Base-by-base conservation (phyloP, 2,329 filamentous ascomycete genomes). In the Xylaria sp. region DNA sequence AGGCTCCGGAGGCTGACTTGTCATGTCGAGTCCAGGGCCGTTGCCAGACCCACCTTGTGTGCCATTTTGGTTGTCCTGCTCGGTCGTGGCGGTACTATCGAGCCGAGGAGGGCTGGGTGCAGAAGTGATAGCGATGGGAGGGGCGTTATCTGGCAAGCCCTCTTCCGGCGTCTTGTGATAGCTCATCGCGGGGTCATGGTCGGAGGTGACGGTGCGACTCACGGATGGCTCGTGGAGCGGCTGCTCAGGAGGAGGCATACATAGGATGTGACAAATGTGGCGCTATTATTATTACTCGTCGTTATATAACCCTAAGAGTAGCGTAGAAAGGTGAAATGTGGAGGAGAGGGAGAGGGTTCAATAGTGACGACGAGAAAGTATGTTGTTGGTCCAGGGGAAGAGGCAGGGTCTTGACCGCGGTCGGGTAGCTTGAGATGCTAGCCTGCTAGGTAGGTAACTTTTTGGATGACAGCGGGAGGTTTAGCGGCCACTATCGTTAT, bases 181-280 rank as follows among this genome's bases (percentile, higher is more conserved):
- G 57, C 68, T 73, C 72, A 74, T 74, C 69, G 71, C 65, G 70
- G 70, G 65, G 68, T 72, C 72, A 74, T 74, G 69, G 61, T 70
- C 63, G 67, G 66, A 68, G 38, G 66, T 49, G 14, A 61, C 60
- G 58, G 62, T 64, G 66, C 60, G 67, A 60, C 60, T 69, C 65
- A 65, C 56, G 23, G 51, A 37, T 54, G 64, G 66, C 53, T 69
- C 56, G 61, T 58, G 53, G 57, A 57, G 50, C 55, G 54, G 65
- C 46, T 67, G 69, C 65, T 71, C 68, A 63, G 67, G 68, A 70
- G 70, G 69, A 73, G 71, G 68, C 72, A 72, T 72, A 57, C 72
- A 73, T 60, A 49, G 52, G 52, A 40, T 25, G 53, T 50, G 38
- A 21, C 45, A 47, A 49, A 40, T 25, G 53, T 50, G 38, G 28